Percentiles rank a stretch among this genome's conserved stretches.
phyloP scores from a whole-genome alignment of 805 yeast species.

The Candida taoyuanica region DNA sequence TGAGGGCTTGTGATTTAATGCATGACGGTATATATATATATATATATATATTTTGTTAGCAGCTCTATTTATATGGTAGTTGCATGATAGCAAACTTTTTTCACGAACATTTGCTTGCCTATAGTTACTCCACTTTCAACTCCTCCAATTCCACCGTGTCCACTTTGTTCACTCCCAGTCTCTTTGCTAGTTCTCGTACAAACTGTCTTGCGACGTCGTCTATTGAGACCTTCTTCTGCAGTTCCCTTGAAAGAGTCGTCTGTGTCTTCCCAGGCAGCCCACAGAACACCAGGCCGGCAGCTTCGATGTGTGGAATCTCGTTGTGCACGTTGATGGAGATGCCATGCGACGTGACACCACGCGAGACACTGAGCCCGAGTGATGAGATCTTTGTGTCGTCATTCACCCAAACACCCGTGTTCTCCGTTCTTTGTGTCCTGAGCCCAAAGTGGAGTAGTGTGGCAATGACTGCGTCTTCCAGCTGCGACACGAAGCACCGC shows the following conservation, averaged over 20 bases:
- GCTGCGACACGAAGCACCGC: conserved; percentile 59
- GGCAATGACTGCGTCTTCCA: conserved; percentile 53
- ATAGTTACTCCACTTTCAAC: conserved; percentile 19
- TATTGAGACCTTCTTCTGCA: conserved; percentile 19
- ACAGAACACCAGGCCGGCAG: conserved; percentile 67
- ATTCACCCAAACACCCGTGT: conserved; percentile 87
- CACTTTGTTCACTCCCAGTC: conserved; percentile 34
- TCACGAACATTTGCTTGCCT: not conserved
- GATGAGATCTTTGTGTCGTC: conserved; percentile 69
- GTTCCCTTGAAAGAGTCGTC: conserved; percentile 41
- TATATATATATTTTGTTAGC: no score
- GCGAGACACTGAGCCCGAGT: conserved; percentile 80
- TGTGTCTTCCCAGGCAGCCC: conserved; percentile 67
- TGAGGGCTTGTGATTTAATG: no score
- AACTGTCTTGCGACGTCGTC: conserved; percentile 41
- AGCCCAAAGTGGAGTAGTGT: conserved; percentile 40
- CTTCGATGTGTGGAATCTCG: conserved; percentile 65
- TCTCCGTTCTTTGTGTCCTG: conserved; percentile 44
- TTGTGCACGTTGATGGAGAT: conserved; percentile 75
- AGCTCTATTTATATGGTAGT: not conserved
- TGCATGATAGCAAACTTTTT: no score
- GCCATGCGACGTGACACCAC: conserved; percentile 88
- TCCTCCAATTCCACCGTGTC: conserved; percentile 35
- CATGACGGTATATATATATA: no score
- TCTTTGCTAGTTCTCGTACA: conserved; percentile 39